phyloP scores from a whole-genome alignment of 2,329 filamentous ascomycete genomes.

The Zymoseptoria pseudotritici region DNA sequence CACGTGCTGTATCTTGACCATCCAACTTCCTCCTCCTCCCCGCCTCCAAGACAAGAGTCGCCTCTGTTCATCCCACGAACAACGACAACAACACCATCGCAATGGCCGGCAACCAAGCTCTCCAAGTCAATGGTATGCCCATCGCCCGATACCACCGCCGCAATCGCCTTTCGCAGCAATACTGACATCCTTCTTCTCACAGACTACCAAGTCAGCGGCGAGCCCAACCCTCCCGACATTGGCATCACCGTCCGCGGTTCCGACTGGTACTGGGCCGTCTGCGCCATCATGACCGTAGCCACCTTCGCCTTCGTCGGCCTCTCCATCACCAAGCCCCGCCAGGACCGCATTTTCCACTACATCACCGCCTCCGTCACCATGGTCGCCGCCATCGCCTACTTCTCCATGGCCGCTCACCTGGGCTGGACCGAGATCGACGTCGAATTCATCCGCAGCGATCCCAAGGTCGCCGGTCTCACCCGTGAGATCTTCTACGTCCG shows the following conservation, averaged over 20 bases:
- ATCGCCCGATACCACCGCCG: not conserved
- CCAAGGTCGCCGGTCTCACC: conserved; percentile 43
- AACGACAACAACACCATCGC: not conserved
- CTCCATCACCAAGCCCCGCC: conserved; percentile 46
- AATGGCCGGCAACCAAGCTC: conserved; percentile 36
- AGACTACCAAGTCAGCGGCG: conserved; percentile 41
- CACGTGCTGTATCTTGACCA: no score
- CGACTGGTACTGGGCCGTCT: conserved; percentile 57
- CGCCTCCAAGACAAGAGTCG: not conserved
- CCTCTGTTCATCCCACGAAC: not conserved
- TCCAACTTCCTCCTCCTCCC: not conserved
- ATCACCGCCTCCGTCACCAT: conserved; percentile 53
- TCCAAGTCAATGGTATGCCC: conserved; percentile 37
- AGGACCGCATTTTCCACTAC: conserved; percentile 57
- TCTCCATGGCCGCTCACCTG: conserved; percentile 59
- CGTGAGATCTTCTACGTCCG: conserved; percentile 61
- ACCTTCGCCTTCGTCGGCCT: conserved; percentile 49
- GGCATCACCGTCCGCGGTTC: conserved; percentile 53
- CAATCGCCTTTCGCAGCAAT: no score
- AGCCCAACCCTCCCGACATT: conserved; percentile 41
- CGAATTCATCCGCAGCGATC: conserved; percentile 45
- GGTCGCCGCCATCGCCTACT: conserved; percentile 56
- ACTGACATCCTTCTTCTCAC: not conserved
- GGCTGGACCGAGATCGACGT: conserved; percentile 57
- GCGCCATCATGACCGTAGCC: conserved; percentile 50